Percentiles rank a stretch among this genome's conserved stretches.
Evolutionary conservation across 2,329 filamentous ascomycete species (phyloP).

Genomic region (Cordyceps farinosa): DNA sequence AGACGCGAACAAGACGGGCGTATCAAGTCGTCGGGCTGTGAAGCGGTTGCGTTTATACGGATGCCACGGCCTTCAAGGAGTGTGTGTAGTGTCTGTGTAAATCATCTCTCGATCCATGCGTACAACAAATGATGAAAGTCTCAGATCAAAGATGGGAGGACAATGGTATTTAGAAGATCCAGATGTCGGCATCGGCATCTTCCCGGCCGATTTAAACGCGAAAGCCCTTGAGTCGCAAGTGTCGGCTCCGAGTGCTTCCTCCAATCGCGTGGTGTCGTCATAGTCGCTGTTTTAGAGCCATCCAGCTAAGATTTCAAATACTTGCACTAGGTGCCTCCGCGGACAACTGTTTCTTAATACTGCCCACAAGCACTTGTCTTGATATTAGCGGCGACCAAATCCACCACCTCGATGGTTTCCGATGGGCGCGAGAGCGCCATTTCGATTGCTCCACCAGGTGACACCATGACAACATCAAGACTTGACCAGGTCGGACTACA

Average conservation of each 20-base stretch:
- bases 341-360: not conserved
- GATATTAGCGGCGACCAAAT: not conserved
- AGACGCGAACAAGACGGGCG: not conserved
- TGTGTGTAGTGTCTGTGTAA: not conserved
- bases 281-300: not conserved
- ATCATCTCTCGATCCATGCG: too few species aligned
- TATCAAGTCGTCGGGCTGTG: not conserved
- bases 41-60: not conserved
- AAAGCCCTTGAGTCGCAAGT: not conserved
- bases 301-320: not conserved
- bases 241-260: not conserved
- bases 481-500: not conserved
- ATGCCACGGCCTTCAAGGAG: too few species aligned
- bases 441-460: not conserved
- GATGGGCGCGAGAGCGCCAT: not conserved
- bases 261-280: not conserved
- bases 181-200: not conserved
- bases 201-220: not conserved
- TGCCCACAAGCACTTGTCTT: not conserved
- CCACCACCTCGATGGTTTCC: not conserved
- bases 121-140: not conserved
- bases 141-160: not conserved
- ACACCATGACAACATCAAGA: not conserved
- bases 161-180: not conserved
- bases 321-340: not conserved